Base-by-base conservation (phyloP, 257 asterid genomes). In the Solanum chilense region DNA sequence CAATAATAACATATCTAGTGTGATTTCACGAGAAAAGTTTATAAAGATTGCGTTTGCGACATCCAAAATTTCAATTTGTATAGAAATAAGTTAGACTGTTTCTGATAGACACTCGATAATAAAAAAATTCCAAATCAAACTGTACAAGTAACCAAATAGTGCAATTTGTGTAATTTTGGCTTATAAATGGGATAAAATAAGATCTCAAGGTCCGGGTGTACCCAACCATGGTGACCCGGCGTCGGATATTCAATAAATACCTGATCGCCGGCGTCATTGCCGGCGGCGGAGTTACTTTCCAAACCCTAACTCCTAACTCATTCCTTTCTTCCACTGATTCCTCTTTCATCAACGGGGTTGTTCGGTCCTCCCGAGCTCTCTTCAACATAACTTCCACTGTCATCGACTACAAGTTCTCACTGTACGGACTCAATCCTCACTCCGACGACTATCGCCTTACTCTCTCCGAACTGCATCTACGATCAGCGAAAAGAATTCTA, bases 301-400 rank as follows among this genome's bases (percentile, higher is more conserved):
- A 74, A 88, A 85, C 91, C 45, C 86, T 87, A 86, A 78, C 84
- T 84, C 86, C 90, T 64, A 87, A 82, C 83, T 31, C 78, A 70
- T 37, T 16, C 71, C 45, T 60, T 9, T 64, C 86, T 42, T 23
- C 91, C 47, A 37, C 49, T 70, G 91, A 90, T 86, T 91, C 80
- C 69, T 87, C 93, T 85, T 89, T 92, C 90, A 86, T 93, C 70
- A 90, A 94, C 90, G 95, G 97, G 92, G 90, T 91, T 88, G 89
- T 94, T 60, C 99, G 98, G 84, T 95, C 98, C 87, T 92, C 95
- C 86, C 98, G 98, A 89, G 93, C 98, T 82, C 37, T 97, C 84
- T 90, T 88, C 90, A 90, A 96, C 98, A 94, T 97, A 11, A 88
- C 94, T 85, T 89, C 93, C 29, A 94, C 91, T 81, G 93, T 91